Evolutionary conservation across 176 grass and related monocot species (phyloP).

Genomic region (Oryza meyeriana): DNA sequence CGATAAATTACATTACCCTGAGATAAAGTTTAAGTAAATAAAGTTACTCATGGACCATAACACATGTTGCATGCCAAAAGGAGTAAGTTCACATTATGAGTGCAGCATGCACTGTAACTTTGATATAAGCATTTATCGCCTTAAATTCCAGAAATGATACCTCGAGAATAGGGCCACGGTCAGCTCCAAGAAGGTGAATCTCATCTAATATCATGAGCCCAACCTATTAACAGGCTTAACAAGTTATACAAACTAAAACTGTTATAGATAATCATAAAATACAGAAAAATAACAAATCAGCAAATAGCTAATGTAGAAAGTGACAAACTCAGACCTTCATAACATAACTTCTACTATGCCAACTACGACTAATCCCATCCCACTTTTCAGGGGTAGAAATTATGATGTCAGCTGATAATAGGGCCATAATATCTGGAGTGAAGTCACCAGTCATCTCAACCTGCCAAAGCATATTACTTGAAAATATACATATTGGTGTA

Average conservation of each 20-base stretch:
- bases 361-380: constrained; percentile 96
- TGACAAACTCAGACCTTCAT: constrained; percentile 59
- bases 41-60: constrained; percentile 4
- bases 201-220: constrained; percentile 99
- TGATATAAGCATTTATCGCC: constrained; percentile 14
- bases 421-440: constrained; percentile 87
- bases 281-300: background rate
- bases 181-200: constrained; percentile 97
- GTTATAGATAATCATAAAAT: background rate
- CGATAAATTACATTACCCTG: background rate
- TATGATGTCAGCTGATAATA: constrained; percentile 93
- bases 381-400: constrained; percentile 99
- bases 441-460: constrained; percentile 99
- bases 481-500: constrained; percentile 19
- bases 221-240: constrained; percentile 48
- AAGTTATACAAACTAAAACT: constrained; percentile 13
- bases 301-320: constrained; percentile 1
- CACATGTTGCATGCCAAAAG: background rate
- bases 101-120: background rate
- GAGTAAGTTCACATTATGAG: background rate
- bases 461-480: constrained; percentile 41
- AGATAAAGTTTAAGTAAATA: constrained; percentile 10
- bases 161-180: constrained; percentile 98
- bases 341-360: constrained; percentile 96
- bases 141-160: constrained; percentile 42